Percentiles rank a stretch among this genome's conserved stretches.
These are phyloP conservation scores for Kokia cookei DNA, from an alignment of 441 rosid species.

Conservation along the genomic window DNA sequence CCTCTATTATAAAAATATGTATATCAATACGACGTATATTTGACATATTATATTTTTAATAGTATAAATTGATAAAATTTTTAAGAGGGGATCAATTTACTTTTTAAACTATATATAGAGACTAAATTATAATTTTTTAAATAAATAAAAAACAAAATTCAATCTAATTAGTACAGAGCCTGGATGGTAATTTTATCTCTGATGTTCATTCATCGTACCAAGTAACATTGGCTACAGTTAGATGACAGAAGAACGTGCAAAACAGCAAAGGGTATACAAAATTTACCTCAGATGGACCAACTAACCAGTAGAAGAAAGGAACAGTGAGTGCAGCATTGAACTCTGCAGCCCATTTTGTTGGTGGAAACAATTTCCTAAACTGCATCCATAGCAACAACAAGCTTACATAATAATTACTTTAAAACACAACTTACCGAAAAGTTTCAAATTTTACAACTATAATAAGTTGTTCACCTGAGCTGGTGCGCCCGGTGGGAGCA, in stretches of 20 bases:
- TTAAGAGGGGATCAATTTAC: no score
- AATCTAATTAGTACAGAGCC: no score
- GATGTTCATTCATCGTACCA: no score
- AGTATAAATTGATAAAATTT: no score
- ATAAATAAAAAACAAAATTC: no score
- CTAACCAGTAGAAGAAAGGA: constrained; percentile 93
- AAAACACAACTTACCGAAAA: background rate
- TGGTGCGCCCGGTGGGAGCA: constrained; percentile 95
- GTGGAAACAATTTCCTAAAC: constrained; percentile 87
- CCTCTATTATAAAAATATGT: no score
- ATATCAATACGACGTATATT: no score
- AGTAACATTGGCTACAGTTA: no score
- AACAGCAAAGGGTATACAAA: background rate
- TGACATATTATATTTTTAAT: no score
- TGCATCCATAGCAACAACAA: constrained; percentile 22
- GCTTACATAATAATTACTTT: background rate
- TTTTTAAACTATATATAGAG: no score
- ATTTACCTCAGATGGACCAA: constrained; percentile 85
- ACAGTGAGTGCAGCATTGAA: constrained; percentile 92
- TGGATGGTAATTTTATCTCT: no score
- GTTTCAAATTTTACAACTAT: background rate
- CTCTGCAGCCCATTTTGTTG: constrained; percentile 92
- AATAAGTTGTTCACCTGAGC: constrained; percentile 39
- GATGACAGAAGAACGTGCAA: background rate
- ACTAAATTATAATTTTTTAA: no score